phyloP scores from a whole-genome alignment of 2,329 filamentous ascomycete species.

The Alternaria triticina region DNA sequence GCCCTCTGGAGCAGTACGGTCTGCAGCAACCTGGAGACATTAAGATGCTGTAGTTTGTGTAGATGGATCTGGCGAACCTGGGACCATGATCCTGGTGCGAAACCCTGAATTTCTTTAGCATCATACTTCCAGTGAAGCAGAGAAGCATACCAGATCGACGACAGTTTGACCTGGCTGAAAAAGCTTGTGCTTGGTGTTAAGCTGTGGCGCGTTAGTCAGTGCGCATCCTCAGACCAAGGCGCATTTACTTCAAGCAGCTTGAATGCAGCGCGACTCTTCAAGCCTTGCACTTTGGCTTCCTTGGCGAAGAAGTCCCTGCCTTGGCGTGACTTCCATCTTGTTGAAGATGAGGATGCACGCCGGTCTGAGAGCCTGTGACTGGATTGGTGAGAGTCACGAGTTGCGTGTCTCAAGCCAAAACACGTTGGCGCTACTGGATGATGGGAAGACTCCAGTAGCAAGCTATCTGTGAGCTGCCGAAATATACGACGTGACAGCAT shows the following conservation, averaged over 20 bases:
- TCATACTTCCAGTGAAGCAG: background rate
- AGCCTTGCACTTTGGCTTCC: conserved; percentile 76
- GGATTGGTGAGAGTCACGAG: conserved; percentile 10
- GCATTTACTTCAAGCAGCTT: conserved; percentile 79
- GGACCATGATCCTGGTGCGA: conserved; percentile 71
- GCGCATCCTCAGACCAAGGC: background rate
- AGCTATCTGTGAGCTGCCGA: conserved; percentile 44
- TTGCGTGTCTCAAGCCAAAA: conserved; percentile 21
- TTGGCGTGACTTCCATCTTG: conserved; percentile 84
- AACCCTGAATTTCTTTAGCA: conserved; percentile 62
- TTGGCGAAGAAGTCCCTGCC: conserved; percentile 72
- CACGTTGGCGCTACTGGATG: conserved; percentile 9
- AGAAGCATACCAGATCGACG: conserved; percentile 74
- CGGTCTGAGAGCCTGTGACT: conserved; percentile 11
- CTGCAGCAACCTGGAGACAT: conserved; percentile 72
- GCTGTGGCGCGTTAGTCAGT: conserved; percentile 57
- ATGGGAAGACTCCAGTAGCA: conserved; percentile 29
- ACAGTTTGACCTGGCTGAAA: conserved; percentile 85
- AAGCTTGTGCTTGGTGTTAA: conserved; percentile 80
- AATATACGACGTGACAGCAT: conserved; percentile 49
- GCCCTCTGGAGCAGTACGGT: conserved; percentile 76
- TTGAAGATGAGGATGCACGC: conserved; percentile 63
- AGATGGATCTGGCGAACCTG: conserved; percentile 49
- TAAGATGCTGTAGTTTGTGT: background rate
- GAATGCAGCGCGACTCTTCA: conserved; percentile 92